Conservation (phyloP, 2,329 filamentous ascomycete genomes). For the Colletotrichum falcatum region DNA sequence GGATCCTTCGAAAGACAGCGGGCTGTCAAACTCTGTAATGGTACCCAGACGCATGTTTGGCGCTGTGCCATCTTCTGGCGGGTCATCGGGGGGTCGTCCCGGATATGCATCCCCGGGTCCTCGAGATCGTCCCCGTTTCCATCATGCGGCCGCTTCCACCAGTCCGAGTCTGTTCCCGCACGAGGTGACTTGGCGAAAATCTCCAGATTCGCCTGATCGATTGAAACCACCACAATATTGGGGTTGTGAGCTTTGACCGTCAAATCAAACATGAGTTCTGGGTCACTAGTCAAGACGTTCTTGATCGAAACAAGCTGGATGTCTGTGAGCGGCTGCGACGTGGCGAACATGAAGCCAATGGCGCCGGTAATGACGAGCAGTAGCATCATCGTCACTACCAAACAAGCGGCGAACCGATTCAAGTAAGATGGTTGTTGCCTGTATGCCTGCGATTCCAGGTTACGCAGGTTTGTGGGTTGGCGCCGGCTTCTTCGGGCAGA, state of each 20-base stretch:
- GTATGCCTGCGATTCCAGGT: conserved; percentile 80
- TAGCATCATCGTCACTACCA: conserved; percentile 85
- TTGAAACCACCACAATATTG: conserved; percentile 88
- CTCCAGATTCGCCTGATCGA: conserved; percentile 89
- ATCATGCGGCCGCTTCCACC: conserved; percentile 62
- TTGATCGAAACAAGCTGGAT: conserved; percentile 84
- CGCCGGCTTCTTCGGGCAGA: conserved; percentile 68
- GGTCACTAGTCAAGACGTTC: conserved; percentile 92
- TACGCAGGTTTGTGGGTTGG: conserved; percentile 68
- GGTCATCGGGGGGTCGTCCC: conserved; percentile 62
- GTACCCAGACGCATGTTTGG: conserved; percentile 94
- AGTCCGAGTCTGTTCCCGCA: conserved; percentile 76
- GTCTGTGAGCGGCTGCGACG: conserved; percentile 85
- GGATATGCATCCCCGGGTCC: conserved; percentile 41
- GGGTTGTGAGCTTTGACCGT: conserved; percentile 91
- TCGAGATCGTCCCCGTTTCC: conserved; percentile 41
- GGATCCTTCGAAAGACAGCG: conserved; percentile 88
- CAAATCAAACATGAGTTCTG: conserved; percentile 94
- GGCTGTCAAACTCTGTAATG: conserved; percentile 87
- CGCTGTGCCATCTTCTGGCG: conserved; percentile 73
- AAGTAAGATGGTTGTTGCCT: conserved; percentile 72
- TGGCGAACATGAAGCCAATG: conserved; percentile 89
- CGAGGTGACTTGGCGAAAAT: conserved; percentile 95
- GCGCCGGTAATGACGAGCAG: conserved; percentile 86
- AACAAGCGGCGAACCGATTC: conserved; percentile 84